Evolutionary conservation across 345 rosid species (phyloP).

Genomic region (Citrus mangshanensis): DNA sequence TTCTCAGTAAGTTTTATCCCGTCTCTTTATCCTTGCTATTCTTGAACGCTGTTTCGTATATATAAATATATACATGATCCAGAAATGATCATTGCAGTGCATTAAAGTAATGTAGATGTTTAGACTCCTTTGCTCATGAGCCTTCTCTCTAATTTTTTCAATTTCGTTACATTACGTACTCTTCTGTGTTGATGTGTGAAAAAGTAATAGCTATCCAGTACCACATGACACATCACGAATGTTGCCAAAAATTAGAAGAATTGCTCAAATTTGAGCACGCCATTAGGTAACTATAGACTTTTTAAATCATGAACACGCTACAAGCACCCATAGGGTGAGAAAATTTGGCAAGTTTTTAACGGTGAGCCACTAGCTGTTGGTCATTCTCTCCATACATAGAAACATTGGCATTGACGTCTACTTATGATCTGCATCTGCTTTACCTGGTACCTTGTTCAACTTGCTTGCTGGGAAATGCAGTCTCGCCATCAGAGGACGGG

Average conservation of each 20-base stretch:
- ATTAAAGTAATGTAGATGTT: neutral
- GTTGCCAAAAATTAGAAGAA: conserved; percentile 9
- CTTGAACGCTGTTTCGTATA: neutral
- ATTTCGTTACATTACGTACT: neutral
- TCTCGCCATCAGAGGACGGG: conserved; percentile 76
- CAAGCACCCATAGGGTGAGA: neutral
- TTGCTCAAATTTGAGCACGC: conserved; percentile 22
- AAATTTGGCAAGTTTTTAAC: conserved; percentile 5
- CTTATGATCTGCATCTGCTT: conserved; percentile 6
- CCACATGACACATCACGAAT: neutral
- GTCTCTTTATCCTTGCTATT: neutral
- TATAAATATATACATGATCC: neutral
- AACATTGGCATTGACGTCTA: conserved; percentile 2
- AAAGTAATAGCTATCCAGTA: neutral
- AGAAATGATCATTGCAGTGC: neutral
- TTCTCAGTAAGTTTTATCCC: neutral
- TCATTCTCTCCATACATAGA: neutral
- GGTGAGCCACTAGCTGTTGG: conserved; percentile 4
- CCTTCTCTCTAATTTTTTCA: neutral
- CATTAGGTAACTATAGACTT: neutral
- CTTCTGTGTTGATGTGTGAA: neutral
- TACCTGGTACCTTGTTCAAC: conserved; percentile 29
- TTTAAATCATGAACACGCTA: neutral
- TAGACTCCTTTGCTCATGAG: neutral
- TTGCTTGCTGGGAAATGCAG: conserved; percentile 84